Evolutionary conservation across 176 grass and related monocot species (phyloP), one percentile per base, ranked within the genome.

Genomic region (Oryza meyeriana): DNA sequence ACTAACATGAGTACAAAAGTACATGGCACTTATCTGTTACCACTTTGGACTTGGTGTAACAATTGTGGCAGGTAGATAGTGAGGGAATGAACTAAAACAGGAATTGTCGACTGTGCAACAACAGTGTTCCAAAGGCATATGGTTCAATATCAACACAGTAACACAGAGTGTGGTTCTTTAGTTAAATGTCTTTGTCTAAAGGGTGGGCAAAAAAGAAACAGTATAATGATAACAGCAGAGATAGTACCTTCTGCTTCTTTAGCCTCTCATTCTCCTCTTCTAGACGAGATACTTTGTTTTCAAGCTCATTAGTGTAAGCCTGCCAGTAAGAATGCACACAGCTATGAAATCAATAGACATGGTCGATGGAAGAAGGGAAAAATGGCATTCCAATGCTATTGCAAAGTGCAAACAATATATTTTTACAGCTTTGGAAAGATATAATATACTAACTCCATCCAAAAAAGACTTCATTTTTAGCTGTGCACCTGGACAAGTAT

Each of bases 301-400:
- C 95, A 48, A 98, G 86, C 82, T 98, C 95, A 66, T 94, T 98
- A 63, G 92, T 98, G 82, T 98, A 98, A 52, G 95, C 95, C 95
- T 98, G 64, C 66, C 52, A 88, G 65, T 80, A 3, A 78, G 27
- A 83, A 84, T 61, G 38, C 40, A 74, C 8, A 30, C 1, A 34
- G 28, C 80, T n/a, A 59, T 48, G 44, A 76, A 36, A 82, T 71
- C 35, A 57, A 48, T 42, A 52, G 14, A 22, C 4, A 26, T 20
- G 55, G n/a, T 59, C 55, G 22, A 59, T 10, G 2, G 22, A 25
- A 77, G 30, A 80, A 35, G n/a, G 16, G 16, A 12, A 66, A 44
- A 18, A 47, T 38, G 2, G 14, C 12, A 47, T 10, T 79, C 0
- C 26, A 58, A 47, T 80, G 18, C 61, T 22, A 52, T 63, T 64